Evolutionary conservation across 176 grass and related monocot genomes (phyloP).

Genomic region (Stipa capillata): DNA sequence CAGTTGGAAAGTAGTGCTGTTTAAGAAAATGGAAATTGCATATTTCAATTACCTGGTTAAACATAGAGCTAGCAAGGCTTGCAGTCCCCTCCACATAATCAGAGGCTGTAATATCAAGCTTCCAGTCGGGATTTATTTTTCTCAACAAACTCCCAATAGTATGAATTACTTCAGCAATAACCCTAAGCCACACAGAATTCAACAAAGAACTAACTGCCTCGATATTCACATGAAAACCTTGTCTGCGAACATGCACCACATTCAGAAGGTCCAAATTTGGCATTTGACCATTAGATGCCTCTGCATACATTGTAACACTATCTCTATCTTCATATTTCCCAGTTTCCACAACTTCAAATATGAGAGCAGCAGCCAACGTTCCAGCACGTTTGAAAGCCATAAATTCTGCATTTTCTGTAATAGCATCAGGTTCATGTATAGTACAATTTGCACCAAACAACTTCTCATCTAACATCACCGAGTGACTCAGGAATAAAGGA

Average conservation of each 20-base stretch:
- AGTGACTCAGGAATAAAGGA: conserved; percentile 47
- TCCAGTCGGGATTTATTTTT: conserved; percentile 81
- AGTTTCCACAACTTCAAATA: conserved; percentile 65
- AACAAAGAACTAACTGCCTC: conserved; percentile 50
- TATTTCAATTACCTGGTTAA: conserved; percentile 59
- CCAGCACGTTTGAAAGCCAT: conserved; percentile 83
- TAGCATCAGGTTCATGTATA: conserved; percentile 12
- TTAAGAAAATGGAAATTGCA: background rate
- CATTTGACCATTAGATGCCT: conserved; percentile 99
- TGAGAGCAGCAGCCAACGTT: conserved; percentile 81
- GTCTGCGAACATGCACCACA: conserved; percentile 91
- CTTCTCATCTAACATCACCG: conserved; percentile 10
- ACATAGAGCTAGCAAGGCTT: conserved; percentile 83
- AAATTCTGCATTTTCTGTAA: conserved; percentile 17
- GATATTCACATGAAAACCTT: conserved; percentile 77
- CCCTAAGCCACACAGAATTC: conserved; percentile 48
- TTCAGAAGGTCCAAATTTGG: conserved; percentile 96
- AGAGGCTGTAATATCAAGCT: conserved; percentile 59
- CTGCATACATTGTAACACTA: conserved; percentile 71
- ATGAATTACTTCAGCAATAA: conserved; percentile 64
- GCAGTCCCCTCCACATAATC: conserved; percentile 80
- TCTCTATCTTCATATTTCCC: conserved; percentile 59
- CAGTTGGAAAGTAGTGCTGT: background rate
- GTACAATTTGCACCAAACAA: conserved; percentile 11
- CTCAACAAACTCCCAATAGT: conserved; percentile 57